Evolutionary conservation across 2,329 filamentous ascomycete genomes (phyloP).

Genomic region (Eutypella sp.): DNA sequence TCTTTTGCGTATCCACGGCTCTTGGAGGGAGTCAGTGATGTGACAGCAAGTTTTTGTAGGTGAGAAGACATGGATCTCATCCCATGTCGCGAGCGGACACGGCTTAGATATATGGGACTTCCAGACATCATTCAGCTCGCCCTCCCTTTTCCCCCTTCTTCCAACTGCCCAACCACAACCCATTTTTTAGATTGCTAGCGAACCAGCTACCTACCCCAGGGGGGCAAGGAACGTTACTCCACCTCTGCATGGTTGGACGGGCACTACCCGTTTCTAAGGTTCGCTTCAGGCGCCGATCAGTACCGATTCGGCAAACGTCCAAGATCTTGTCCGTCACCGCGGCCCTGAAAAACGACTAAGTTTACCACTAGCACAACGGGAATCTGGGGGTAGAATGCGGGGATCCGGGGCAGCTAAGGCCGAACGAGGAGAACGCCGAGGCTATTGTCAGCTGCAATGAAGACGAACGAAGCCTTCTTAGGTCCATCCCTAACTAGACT

Average conservation of each 20-base stretch:
- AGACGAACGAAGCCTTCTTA: neutral
- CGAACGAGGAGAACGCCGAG: too few relatives aligned
- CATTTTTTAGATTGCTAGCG: neutral
- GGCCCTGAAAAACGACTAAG: neutral
- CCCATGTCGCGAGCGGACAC: neutral
- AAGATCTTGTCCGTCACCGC: neutral
- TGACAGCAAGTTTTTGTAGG: neutral
- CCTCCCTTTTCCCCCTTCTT: too few relatives aligned
- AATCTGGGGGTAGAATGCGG: neutral
- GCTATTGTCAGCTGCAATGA: too few relatives aligned
- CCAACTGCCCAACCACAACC: neutral
- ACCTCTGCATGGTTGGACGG: neutral
- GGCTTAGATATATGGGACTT: neutral
- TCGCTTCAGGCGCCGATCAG: neutral
- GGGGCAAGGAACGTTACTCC: neutral
- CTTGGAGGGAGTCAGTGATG: neutral
- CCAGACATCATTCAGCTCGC: too few relatives aligned
- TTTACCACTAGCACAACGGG: neutral
- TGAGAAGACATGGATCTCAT: neutral
- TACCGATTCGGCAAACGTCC: neutral
- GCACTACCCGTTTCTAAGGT: neutral
- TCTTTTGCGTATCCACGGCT: neutral
- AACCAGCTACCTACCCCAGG: neutral
- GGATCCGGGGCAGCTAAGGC: neutral
- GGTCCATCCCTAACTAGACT: neutral